Evolutionary conservation across 345 rosid species (phyloP), one percentile per base, ranked within the genome.

Genomic region (Erucastrum elatum): DNA sequence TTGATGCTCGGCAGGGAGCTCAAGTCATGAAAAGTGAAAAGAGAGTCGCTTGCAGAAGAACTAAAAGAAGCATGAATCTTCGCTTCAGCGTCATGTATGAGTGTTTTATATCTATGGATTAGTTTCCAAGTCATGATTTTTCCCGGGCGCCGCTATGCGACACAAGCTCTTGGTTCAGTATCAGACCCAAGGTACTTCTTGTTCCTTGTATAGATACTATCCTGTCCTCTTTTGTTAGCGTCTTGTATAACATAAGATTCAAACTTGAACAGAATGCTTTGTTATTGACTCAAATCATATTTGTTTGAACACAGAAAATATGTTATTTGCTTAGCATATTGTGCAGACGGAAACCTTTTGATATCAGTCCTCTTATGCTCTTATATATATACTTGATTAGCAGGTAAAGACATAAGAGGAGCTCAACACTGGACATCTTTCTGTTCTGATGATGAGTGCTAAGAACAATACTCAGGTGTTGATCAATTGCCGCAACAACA

Each of bases 241-340:
- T 69, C 49, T 44, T 6, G 7, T 53, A 16, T 59, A 67, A 49
- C 33, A 0, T 61, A 34, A 26, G 2, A 35, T 35, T 8, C 7
- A 41, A 6, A 41, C 7, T 2, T 41, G 2, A 35, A 35, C 10
- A 35, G 7, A 33, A 33, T 33, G 35, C 35, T 33, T 33, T 33
- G 6, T 33, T 33, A 55, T 13, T 64, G 82, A 69, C 72, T 34
- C 60, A 74, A 12, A 8, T 39, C 46, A 39, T 9, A 5, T 68
- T 11, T 75, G 59, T 37, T 59, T 81, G 55, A 31, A 31, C n/a
- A 46, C 97, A 92, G 97, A 72, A 86, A 89, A 76, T 3, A 33
- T 33, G 86, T 92, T 70, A 89, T 91, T 66, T 87, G 88, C 87
- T 86, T 90, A 83, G 87, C 90, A 25, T 88, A 89, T 66, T 83